A percentile compares a stretch with the other conserved stretches of the same genome.
phyloP scores from a whole-genome alignment of 1,284 basidiomycete genomes.

The Irpex sp. region DNA sequence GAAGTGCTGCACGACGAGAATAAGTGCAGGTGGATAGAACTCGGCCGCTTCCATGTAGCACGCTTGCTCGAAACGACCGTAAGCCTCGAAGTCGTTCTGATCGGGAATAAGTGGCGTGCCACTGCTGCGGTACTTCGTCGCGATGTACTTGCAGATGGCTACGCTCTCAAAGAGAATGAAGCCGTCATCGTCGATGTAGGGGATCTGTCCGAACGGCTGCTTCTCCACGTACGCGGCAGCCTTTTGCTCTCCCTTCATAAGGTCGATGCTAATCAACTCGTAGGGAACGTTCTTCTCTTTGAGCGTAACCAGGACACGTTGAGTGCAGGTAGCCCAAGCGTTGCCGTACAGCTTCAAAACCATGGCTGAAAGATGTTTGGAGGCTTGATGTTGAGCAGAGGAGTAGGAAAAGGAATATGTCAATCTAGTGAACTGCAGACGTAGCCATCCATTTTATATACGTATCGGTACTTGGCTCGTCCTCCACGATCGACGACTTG shows the following conservation, averaged over 20 bases:
- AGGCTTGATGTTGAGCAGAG: no score
- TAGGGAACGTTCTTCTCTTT: slow-evolving; percentile 53
- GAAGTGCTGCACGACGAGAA: background rate
- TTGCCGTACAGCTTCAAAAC: slow-evolving; percentile 43
- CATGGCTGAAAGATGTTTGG: no score
- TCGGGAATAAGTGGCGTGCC: background rate
- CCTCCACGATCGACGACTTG: no score
- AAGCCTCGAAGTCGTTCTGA: background rate
- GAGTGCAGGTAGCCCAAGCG: slow-evolving; percentile 40
- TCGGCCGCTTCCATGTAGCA: background rate
- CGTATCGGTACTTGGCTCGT: no score
- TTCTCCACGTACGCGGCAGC: slow-evolving; percentile 34
- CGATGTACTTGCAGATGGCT: slow-evolving; percentile 49
- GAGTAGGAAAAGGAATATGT: no score
- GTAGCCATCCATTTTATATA: no score
- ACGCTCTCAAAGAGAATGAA: slow-evolving; percentile 48
- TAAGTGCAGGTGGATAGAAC: background rate
- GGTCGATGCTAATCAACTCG: slow-evolving; percentile 41
- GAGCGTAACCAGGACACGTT: slow-evolving; percentile 40
- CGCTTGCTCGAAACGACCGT: background rate
- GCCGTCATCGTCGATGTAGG: slow-evolving; percentile 55
- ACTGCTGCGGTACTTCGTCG: slow-evolving; percentile 16
- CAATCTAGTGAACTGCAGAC: no score
- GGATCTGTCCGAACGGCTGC: slow-evolving; percentile 70
- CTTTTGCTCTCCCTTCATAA: slow-evolving; percentile 45